Conservation (phyloP, 257 asterid genomes). For the Rehmannia glutinosa region DNA sequence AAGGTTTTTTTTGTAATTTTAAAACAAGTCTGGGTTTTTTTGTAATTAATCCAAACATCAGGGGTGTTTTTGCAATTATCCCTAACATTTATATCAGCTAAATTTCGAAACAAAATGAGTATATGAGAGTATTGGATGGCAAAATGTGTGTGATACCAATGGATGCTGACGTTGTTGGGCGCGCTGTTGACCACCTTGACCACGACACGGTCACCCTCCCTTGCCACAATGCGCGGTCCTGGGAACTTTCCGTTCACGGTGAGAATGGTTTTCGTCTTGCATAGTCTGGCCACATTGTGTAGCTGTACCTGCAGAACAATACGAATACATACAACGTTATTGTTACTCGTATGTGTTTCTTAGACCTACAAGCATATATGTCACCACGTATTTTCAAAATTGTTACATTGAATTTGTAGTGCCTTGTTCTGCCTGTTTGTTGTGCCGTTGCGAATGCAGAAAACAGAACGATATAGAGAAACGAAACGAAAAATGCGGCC, state of each 20-base stretch:
- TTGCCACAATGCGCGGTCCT: no score
- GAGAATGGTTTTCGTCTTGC: constrained; percentile 48
- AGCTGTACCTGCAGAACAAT: constrained; percentile 39
- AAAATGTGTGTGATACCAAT: constrained; percentile 40
- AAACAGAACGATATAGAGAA: not conserved
- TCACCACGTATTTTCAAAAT: no score
- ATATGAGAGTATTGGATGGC: no score
- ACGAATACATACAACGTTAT: not conserved
- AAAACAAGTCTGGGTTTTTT: no score
- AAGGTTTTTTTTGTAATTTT: no score
- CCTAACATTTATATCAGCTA: no score
- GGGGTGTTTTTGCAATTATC: no score
- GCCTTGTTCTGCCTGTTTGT: constrained; percentile 28
- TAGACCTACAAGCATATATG: not conserved
- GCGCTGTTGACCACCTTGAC: constrained; percentile 52
- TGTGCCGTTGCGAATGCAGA: not conserved
- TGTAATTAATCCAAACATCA: no score
- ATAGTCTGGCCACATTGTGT: constrained; percentile 55
- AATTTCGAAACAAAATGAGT: no score
- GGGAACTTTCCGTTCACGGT: constrained; percentile 70
- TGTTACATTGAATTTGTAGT: constrained; percentile 40
- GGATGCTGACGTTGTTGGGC: constrained; percentile 56
- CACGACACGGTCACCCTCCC: constrained; percentile 64
- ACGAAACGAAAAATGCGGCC: not conserved
- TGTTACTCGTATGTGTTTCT: not conserved